Evolutionary conservation across 1,284 basidiomycete species (phyloP).

Genomic region (Athelia psychrophila): DNA sequence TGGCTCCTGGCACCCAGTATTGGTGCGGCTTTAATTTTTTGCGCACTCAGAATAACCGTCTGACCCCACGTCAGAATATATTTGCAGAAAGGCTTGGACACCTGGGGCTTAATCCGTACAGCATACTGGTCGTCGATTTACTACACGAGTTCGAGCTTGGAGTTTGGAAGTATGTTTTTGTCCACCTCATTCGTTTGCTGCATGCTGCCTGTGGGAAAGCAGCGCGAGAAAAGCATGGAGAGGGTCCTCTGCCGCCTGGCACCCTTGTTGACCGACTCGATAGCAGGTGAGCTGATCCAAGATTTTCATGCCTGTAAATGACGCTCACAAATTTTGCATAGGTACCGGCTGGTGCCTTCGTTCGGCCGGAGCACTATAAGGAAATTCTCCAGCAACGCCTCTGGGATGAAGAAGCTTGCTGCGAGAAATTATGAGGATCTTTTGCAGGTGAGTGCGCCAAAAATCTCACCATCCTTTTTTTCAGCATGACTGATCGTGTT

Average conservation of each 20-base stretch:
- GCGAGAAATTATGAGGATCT: slow-evolving; percentile 15
- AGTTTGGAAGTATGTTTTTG: slow-evolving; percentile 19
- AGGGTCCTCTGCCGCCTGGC: no score
- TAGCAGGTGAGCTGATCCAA: slow-evolving; percentile 2
- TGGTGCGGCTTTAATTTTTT: background rate
- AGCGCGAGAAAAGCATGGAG: no score
- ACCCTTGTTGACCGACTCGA: slow-evolving; percentile 11
- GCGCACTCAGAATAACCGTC: background rate
- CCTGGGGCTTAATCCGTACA: slow-evolving; percentile 10
- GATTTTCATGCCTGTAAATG: background rate
- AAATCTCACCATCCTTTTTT: background rate
- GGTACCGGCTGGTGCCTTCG: slow-evolving; percentile 4
- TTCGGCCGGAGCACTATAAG: slow-evolving; percentile 8
- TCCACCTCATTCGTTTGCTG: slow-evolving; percentile 17
- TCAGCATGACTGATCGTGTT: background rate
- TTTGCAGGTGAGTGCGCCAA: background rate
- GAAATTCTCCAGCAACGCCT: slow-evolving; percentile 11
- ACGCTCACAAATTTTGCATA: background rate
- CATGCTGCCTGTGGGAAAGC: background rate
- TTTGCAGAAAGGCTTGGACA: slow-evolving; percentile 9
- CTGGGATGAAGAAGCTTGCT: slow-evolving; percentile 10
- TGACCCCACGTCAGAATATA: slow-evolving; percentile 11
- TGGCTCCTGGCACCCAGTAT: background rate
- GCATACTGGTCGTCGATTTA: slow-evolving; percentile 12
- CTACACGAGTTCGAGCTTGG: slow-evolving; percentile 19